phyloP scores from a whole-genome alignment of 2,329 filamentous ascomycete genomes.

The Colletotrichum cereale region DNA sequence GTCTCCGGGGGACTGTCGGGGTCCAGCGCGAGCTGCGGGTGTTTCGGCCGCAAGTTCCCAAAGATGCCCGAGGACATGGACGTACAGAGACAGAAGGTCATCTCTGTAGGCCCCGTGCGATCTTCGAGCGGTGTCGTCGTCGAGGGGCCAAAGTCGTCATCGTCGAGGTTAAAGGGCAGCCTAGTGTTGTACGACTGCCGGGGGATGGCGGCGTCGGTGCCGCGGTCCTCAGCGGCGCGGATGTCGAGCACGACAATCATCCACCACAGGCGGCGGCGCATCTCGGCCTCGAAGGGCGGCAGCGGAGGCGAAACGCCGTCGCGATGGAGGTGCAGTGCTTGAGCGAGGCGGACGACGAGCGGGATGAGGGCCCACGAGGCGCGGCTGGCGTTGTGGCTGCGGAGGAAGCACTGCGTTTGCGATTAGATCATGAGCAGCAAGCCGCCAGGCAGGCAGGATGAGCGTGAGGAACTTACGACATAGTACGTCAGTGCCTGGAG shows the following conservation, averaged over 20 bases:
- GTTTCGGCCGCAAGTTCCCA: constrained; percentile 50
- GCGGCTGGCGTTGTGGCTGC: constrained; percentile 52
- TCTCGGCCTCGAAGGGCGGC: constrained; percentile 67
- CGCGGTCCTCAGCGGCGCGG: constrained; percentile 66
- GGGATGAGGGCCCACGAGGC: constrained; percentile 57
- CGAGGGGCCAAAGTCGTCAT: constrained; percentile 61
- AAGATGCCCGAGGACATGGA: constrained; percentile 56
- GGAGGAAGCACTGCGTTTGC: constrained; percentile 50
- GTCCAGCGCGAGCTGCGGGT: constrained; percentile 47
- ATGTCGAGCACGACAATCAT: constrained; percentile 73
- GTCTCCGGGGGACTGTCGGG: constrained; percentile 21
- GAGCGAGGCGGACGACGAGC: constrained; percentile 58
- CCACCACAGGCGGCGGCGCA: constrained; percentile 72
- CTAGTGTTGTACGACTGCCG: constrained; percentile 59
- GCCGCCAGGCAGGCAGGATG: not conserved
- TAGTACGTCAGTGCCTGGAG: constrained; percentile 59
- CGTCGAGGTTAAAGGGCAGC: constrained; percentile 66
- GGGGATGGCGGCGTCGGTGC: constrained; percentile 59
- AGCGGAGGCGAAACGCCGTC: constrained; percentile 54
- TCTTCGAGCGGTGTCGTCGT: constrained; percentile 50
- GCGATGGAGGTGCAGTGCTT: constrained; percentile 57
- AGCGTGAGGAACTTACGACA: constrained; percentile 44
- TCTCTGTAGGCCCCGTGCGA: constrained; percentile 54
- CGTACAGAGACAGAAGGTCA: constrained; percentile 56
- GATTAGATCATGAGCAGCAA: not conserved